These are phyloP conservation scores for Talaromyces stipitatus DNA, from an alignment of 495 filamentous ascomycete species.

Conservation along the genomic window DNA sequence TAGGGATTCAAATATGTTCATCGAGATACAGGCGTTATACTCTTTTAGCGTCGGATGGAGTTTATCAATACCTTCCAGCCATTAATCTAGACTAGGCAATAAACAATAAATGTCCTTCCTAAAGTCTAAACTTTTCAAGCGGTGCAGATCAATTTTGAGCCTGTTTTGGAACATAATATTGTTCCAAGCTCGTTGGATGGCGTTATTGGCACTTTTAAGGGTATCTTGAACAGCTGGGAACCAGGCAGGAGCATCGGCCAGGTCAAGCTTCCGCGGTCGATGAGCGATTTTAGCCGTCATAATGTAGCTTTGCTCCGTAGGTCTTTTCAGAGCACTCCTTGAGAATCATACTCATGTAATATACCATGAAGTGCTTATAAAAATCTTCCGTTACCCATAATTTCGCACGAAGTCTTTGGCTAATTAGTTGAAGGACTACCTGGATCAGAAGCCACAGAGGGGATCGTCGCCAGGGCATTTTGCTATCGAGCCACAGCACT, in stretches of 20 bases:
- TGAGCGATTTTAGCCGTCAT: conserved; percentile 36
- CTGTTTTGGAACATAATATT: neutral
- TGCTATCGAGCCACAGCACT: conserved; percentile 33
- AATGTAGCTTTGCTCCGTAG: neutral
- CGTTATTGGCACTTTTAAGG: neutral
- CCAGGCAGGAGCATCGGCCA: conserved; percentile 8
- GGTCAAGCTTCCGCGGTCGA: conserved; percentile 37
- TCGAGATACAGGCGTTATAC: conserved; percentile 43
- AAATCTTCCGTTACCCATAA: conserved; percentile 4
- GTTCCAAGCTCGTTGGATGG: conserved; percentile 6
- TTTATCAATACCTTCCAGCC: conserved; percentile 21
- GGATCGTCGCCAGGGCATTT: conserved; percentile 48
- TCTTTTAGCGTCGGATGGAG: conserved; percentile 33
- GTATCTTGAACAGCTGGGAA: conserved; percentile 7
- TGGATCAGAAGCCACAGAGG: conserved; percentile 53
- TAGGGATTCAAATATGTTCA: conserved; percentile 34
- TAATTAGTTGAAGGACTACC: conserved; percentile 37
- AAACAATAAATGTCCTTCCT: conserved; percentile 6
- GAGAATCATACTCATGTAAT: conserved; percentile 37
- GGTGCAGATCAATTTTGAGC: neutral
- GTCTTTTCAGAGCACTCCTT: conserved; percentile 8
- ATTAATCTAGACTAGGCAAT: conserved; percentile 19
- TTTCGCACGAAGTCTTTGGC: neutral
- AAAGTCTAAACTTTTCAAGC: conserved; percentile 7
- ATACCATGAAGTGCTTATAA: conserved; percentile 54